phyloP scores from a whole-genome alignment of 306 rosid species.

The Vigna angularis region DNA sequence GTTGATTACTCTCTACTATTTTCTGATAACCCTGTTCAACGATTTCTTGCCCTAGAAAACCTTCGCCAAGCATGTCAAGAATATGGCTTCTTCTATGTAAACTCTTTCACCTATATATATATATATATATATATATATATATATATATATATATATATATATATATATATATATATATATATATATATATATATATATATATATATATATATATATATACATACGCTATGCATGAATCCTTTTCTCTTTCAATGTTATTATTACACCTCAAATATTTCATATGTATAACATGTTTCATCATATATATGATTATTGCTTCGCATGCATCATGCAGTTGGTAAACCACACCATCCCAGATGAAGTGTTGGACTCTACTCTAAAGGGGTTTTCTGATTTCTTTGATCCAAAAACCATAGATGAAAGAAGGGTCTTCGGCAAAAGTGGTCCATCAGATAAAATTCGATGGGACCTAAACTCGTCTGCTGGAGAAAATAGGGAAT shows the following conservation, averaged over 20 bases:
- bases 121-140: too few relatives aligned
- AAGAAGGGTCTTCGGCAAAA: slow-evolving; percentile 36
- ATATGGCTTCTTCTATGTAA: slow-evolving; percentile 55
- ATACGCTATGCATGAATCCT: not conserved
- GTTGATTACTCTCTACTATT: slow-evolving; percentile 47
- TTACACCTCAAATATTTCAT: not conserved
- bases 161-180: too few relatives aligned
- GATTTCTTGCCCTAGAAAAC: slow-evolving; percentile 27
- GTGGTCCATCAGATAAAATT: slow-evolving; percentile 37
- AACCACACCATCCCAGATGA: slow-evolving; percentile 50
- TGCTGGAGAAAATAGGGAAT: slow-evolving; percentile 58
- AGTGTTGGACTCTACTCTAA: slow-evolving; percentile 43
- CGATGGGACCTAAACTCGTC: slow-evolving; percentile 47
- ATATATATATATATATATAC: too few relatives aligned
- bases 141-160: too few relatives aligned
- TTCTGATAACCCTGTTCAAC: slow-evolving; percentile 35
- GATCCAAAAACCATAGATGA: slow-evolving; percentile 50
- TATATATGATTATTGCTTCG: not conserved
- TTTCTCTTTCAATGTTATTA: not conserved
- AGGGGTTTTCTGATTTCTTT: slow-evolving; percentile 46
- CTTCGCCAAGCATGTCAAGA: slow-evolving; percentile 45
- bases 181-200: too few relatives aligned
- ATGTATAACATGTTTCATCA: not conserved
- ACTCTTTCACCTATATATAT: too few relatives aligned
- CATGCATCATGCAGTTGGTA: slow-evolving; percentile 49